Evolutionary conservation across 805 yeast genomes (phyloP), one percentile per base, ranked within the genome.

Genomic region (Lachancea lanzarotensis): DNA sequence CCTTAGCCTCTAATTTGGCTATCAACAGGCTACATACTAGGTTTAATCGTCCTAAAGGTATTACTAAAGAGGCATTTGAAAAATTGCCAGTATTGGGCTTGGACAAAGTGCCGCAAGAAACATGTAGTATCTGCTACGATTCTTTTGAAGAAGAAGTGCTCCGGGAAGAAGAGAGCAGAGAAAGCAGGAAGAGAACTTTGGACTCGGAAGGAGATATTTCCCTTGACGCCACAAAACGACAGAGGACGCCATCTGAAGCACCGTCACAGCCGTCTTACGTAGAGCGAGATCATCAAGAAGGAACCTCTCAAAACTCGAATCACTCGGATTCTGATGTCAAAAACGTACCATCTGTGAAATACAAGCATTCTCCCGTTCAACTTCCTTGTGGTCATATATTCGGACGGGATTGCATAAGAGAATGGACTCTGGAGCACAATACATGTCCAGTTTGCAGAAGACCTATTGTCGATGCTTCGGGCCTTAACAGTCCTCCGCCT

Each of bases 361-460:
- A 68, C 52, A 56, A 60, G 6, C 97, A 93, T 60, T 62, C 73
- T 3, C 84, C 96, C 0, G 71, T 84, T 1, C 68, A 74, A 46
- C 71, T 91, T 75, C 93, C 95, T 0, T 91, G 98, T 63, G 79
- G 79, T 8, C 98, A 91, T 59, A 59, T 80, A 0, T 91, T 93
- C 69, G 98, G 98, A 6, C 74, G 81, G 49, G 75, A 78, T n/a
- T 91, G 98, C 68, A 69, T 89, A 19, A 76, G 72, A 46, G 86
- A 83, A 54, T 91, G 98, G 98, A 75, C 91, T 41, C 75, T 74
- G 48, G 67, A 76, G 19, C 81, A 84, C 54, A 74, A 78, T 26
- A 78, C 87, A 2, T 90, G 98, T 61, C 98, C 98, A 0, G 65
- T 91, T 38, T 91, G 98, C 61, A 78, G 98, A 46, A 70, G 70